Conservation (phyloP, 441 rosid species). For the Adansonia grandidieri region DNA sequence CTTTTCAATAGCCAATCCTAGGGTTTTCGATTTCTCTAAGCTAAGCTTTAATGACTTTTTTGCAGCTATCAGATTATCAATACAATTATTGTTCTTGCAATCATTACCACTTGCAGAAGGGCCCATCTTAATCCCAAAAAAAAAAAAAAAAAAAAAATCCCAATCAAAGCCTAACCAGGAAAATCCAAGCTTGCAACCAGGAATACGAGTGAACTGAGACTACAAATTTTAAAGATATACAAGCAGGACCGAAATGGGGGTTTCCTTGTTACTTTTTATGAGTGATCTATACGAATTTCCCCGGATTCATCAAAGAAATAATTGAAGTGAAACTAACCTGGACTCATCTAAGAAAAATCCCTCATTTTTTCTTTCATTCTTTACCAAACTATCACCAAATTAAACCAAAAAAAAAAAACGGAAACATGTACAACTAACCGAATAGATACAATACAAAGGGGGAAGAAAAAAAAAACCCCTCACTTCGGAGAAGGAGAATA, state of each 20-base stretch:
- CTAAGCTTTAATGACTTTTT: slow-evolving; percentile 66
- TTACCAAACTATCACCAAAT: slow-evolving; percentile 43
- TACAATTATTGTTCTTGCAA: slow-evolving; percentile 30
- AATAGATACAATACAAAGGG: not conserved
- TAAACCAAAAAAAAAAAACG: not conserved
- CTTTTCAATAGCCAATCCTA: slow-evolving; percentile 58
- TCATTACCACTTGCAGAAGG: slow-evolving; percentile 33
- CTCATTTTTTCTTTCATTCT: slow-evolving; percentile 26
- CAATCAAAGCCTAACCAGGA: slow-evolving; percentile 14
- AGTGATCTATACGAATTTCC: not conserved
- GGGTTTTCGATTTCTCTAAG: slow-evolving; percentile 78
- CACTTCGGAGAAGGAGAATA: slow-evolving; percentile 33
- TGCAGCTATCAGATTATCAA: slow-evolving; percentile 65
- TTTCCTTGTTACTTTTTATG: not conserved
- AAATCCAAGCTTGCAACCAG: slow-evolving; percentile 17
- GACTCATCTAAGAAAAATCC: slow-evolving; percentile 33
- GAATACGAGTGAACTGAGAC: slow-evolving; percentile 10
- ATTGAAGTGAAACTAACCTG: slow-evolving; percentile 33
- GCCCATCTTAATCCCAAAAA: slow-evolving; percentile 47
- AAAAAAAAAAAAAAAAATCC: slow-evolving; percentile 24
- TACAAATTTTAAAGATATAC: slow-evolving; percentile 9
- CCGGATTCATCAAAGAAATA: slow-evolving; percentile 14
- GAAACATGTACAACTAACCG: not conserved
- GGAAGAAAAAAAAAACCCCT: slow-evolving; percentile 27
- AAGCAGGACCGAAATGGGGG: slow-evolving; percentile 20